Evolutionary conservation across 345 rosid species (phyloP), one percentile per base, ranked within the genome.

Genomic region (Salix caprea): DNA sequence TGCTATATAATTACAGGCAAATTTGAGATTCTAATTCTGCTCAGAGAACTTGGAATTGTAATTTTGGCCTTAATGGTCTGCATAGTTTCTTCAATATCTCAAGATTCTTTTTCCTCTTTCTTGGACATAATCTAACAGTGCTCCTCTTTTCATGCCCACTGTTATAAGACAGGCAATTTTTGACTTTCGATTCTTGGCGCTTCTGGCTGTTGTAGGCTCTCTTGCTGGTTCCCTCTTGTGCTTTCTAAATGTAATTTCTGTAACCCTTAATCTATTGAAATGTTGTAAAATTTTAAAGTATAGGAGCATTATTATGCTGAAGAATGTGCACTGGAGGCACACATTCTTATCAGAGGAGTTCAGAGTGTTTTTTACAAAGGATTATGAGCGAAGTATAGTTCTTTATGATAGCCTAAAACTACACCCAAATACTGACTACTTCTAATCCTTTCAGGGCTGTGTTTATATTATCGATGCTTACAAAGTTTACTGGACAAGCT

Each of bases 101-200:
- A 18, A 1, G 5, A 36, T 42, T 12, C 24, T 1, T 5, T 37
- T 1, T 2, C 40, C 10, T 24, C 9, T 8, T 46, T 23, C n/a
- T 19, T n/a, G 4, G 26, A 11, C 39, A 65, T 70, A 28, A 36
- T 75, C 50, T 44, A 10, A 36, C 61, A 9, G n/a, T 39, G 46
- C 6, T 28, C 9, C 10, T 72, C 6, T 62, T 14, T 66, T n/a
- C 37, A 26, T 66, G 18, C 61, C 61, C 72, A 36, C 32, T 78
- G 26, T 54, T 71, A 32, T 65, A 69, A 71, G 60, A 70, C 97
- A 95, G 97, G 64, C 76, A 32, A 95, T 95, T 50, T 93, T 93
- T 77, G 91, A 95, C 82, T 95, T 95, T 81, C 96, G 97, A 10
- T 95, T 95, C 90, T 60, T 93, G 74, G 97, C 97, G 2, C 96